Conservation (phyloP, 179 eudicot species). For the Actinidia arguta region DNA sequence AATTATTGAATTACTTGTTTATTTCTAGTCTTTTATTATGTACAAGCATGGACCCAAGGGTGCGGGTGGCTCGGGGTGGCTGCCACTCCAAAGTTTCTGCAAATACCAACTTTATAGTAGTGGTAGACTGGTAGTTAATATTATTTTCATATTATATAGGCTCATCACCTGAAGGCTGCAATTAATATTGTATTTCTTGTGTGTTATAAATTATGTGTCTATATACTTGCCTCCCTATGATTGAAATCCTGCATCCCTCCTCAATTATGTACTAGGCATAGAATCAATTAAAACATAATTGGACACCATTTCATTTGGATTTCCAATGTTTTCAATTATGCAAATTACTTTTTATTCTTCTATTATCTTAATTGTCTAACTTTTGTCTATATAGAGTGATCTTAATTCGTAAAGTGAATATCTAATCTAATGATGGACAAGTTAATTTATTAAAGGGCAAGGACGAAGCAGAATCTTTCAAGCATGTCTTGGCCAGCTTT, state of each 20-base stretch:
- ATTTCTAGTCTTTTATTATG: not conserved
- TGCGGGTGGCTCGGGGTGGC: too few relatives aligned
- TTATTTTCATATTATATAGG: too few relatives aligned
- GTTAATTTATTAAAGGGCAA: slow-evolving; percentile 26
- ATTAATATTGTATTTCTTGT: too few relatives aligned
- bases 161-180: too few relatives aligned
- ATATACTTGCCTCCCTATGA: too few relatives aligned
- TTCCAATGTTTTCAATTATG: not conserved
- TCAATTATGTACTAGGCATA: not conserved
- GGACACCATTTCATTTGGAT: not conserved
- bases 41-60: not conserved
- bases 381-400: not conserved
- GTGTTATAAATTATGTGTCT: too few relatives aligned
- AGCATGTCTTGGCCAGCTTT: slow-evolving; percentile 59
- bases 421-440: not conserved
- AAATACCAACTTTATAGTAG: too few relatives aligned
- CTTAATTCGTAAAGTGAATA: not conserved
- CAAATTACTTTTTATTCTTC: not conserved
- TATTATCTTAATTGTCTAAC: not conserved
- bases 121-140: too few relatives aligned
- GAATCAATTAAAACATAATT: not conserved
- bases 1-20: not conserved
- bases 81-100: too few relatives aligned
- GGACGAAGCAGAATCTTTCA: slow-evolving; percentile 66
- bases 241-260: too few relatives aligned